These are phyloP conservation scores for Fomitopsis pulvina DNA, from an alignment of 768 basidiomycete genomes.

Conservation along the genomic window DNA sequence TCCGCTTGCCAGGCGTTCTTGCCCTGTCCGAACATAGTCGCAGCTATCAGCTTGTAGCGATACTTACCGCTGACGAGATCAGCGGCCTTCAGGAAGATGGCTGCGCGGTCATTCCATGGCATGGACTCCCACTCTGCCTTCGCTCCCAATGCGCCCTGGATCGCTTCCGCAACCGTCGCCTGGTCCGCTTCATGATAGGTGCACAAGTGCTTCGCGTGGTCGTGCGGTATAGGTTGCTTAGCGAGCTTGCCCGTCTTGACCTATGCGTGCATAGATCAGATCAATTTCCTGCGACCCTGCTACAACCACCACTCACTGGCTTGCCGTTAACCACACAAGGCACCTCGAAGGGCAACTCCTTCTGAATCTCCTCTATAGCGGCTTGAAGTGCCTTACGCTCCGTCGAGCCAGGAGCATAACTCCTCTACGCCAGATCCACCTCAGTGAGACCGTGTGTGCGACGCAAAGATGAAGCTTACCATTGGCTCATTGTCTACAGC, in stretches of 20 bases:
- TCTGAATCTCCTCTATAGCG: slow-evolving; percentile 74
- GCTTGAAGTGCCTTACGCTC: slow-evolving; percentile 72
- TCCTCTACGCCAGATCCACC: slow-evolving; percentile 40
- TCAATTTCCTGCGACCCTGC: not conserved
- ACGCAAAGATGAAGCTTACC: slow-evolving; percentile 38
- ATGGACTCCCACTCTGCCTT: slow-evolving; percentile 88
- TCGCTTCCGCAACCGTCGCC: slow-evolving; percentile 67
- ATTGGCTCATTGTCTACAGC: slow-evolving; percentile 89
- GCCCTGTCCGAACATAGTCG: slow-evolving; percentile 96
- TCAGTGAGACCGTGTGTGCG: no score
- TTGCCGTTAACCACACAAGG: slow-evolving; percentile 92
- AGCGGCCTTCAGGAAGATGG: slow-evolving; percentile 97
- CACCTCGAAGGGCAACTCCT: slow-evolving; percentile 82
- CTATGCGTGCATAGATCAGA: slow-evolving; percentile 30
- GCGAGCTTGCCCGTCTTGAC: slow-evolving; percentile 75
- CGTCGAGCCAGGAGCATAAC: slow-evolving; percentile 71
- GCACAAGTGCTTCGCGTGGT: slow-evolving; percentile 78
- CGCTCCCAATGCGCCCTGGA: slow-evolving; percentile 81
- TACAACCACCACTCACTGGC: slow-evolving; percentile 42
- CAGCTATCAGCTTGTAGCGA: slow-evolving; percentile 89
- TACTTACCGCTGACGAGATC: slow-evolving; percentile 96
- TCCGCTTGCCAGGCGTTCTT: slow-evolving; percentile 99
- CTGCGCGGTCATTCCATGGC: slow-evolving; percentile 96
- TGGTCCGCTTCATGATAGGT: slow-evolving; percentile 85
- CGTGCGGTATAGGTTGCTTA: slow-evolving; percentile 79